Evolutionary conservation across 2,329 filamentous ascomycete genomes (phyloP).

Genomic region (Colletotrichum magnum): DNA sequence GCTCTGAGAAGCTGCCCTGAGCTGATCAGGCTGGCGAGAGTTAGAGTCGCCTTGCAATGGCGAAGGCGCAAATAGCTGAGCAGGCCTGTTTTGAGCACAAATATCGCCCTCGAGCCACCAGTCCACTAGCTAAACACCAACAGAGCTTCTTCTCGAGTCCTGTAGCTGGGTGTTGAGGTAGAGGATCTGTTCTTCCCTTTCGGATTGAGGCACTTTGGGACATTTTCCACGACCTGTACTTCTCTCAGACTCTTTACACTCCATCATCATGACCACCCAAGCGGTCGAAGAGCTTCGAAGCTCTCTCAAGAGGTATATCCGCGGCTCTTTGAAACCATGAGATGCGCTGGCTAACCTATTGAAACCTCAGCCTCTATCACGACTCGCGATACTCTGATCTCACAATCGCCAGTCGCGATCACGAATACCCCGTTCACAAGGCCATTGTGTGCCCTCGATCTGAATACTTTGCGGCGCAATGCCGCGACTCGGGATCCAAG

Average conservation of each 20-base stretch:
- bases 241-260: background rate
- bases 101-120: background rate
- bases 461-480: constrained; percentile 18
- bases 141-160: background rate
- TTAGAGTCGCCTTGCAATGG: too few species aligned
- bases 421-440: constrained; percentile 26
- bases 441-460: constrained; percentile 33
- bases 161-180: too few species aligned
- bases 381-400: constrained; percentile 27
- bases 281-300: constrained; percentile 19
- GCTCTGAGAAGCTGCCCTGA: too few species aligned
- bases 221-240: too few species aligned
- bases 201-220: too few species aligned
- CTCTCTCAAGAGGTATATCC: constrained; percentile 6
- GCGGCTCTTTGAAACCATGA: background rate
- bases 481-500: constrained; percentile 1
- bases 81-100: background rate
- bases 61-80: too few species aligned
- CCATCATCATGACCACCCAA: background rate
- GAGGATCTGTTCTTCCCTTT: too few species aligned
- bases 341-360: background rate
- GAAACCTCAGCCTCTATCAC: constrained; percentile 6
- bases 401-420: constrained; percentile 15
- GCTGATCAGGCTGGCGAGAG: too few species aligned
- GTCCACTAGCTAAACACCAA: background rate